A percentile compares a stretch with the other conserved stretches of the same genome.
These are phyloP conservation scores for Carpinus viminea DNA, from an alignment of 306 rosid genomes.

Conservation along the genomic window DNA sequence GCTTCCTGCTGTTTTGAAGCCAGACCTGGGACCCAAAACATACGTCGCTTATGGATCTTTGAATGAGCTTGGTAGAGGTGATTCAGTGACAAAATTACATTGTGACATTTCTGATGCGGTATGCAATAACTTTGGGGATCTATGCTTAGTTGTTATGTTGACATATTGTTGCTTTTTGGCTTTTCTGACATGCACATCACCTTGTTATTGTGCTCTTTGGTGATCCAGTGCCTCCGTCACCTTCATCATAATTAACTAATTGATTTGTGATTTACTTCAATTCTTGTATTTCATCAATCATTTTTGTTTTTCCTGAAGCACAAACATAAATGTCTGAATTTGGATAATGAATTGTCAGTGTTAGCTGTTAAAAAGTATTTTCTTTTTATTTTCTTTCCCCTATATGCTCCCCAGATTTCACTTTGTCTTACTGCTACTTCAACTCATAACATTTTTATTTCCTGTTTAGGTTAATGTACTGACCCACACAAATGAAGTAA, in stretches of 20 bases:
- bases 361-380: background rate
- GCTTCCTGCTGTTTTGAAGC: constrained; percentile 60
- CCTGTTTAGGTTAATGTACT: constrained; percentile 61
- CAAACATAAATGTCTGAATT: background rate
- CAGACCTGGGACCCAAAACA: constrained; percentile 72
- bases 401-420: background rate
- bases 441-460: constrained; percentile 15
- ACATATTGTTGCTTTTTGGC: background rate
- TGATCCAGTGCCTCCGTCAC: background rate
- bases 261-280: background rate
- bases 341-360: background rate
- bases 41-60: constrained; percentile 61
- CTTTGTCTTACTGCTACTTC: constrained; percentile 19
- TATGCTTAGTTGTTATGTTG: constrained; percentile 13
- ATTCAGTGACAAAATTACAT: constrained; percentile 67
- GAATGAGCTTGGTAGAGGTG: constrained; percentile 64
- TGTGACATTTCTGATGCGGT: constrained; percentile 76
- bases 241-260: background rate
- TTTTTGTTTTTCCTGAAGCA: background rate
- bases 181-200: background rate
- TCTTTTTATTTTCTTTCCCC: background rate
- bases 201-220: background rate
- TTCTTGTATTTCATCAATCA: background rate
- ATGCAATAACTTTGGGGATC: constrained; percentile 22
- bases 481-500: constrained; percentile 55